Evolutionary conservation across 108 stramenopile species (phyloP), one percentile per base, ranked within the genome.

Genomic region (Epithemia pelagica): DNA sequence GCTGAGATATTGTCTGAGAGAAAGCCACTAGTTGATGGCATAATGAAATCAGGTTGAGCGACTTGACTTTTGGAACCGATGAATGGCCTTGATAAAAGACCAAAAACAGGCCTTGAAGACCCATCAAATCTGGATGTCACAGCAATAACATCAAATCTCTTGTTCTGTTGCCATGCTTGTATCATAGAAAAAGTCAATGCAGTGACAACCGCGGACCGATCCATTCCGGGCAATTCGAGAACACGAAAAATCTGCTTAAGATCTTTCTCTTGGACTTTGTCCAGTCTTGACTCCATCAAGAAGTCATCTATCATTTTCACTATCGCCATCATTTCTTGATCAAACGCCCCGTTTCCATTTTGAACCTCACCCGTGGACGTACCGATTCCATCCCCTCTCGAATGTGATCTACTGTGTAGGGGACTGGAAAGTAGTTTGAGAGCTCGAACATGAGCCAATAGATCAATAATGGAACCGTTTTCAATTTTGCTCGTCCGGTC

Each of bases 171-270:
- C 58, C 26, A 32, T 24, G 69, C 29, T 56, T 32, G 28, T 32
- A 64, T 21, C 66, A 32, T 2, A 55, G 59, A 62, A 46, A 46
- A 15, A 2, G 69, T 66, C 32, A 30, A 46, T 10, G 61, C 23
- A 26, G 20, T 32, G 22, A 71, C 67, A 61, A 75, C 62, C 55
- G 79, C 74, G 24, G 69, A 76, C 10, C 37, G 37, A 46, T 46
- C 37, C 10, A 46, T 15, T 46, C 37, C 37, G 5, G 37, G 37
- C 5, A 46, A 10, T 46, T 46, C 37, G 10, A 46, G 37, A 5
- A 46, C 37, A 5, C 15, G 37, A 46, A 46, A 46, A 46, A 46
- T 46, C 5, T 15, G 37, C 10, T 5, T 15, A 10, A 46, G 37
- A 10, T 15, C 37, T 10, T 46, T 15, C 37, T 46, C 37, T 5